These are phyloP conservation scores for Xerocomellus amylosporus DNA, from an alignment of 768 basidiomycete species.

Conservation along the genomic window DNA sequence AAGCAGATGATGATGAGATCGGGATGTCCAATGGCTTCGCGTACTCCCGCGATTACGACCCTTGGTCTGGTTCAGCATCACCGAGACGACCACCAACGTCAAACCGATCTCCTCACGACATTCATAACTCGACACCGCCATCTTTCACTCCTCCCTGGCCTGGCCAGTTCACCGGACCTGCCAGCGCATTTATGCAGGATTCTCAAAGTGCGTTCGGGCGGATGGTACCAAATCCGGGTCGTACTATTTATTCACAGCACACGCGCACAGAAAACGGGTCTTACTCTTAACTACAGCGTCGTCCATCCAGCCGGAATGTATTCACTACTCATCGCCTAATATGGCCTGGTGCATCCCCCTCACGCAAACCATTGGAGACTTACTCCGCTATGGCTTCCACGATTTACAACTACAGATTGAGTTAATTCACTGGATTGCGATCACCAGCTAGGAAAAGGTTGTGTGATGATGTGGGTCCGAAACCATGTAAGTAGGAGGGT, in stretches of 20 bases:
- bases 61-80: slow-evolving; percentile 27
- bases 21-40: slow-evolving; percentile 24
- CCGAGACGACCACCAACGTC: slow-evolving; percentile 18
- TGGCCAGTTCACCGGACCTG: slow-evolving; percentile 47
- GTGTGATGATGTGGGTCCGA: background rate
- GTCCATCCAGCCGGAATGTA: slow-evolving; percentile 18
- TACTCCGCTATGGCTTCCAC: background rate
- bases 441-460: background rate
- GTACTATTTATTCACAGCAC: slow-evolving; percentile 61
- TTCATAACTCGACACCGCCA: slow-evolving; percentile 18
- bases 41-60: slow-evolving; percentile 17
- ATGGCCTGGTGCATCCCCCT: background rate
- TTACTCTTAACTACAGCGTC: slow-evolving; percentile 20
- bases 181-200: slow-evolving; percentile 49
- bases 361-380: background rate
- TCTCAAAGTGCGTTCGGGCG: slow-evolving; percentile 40
- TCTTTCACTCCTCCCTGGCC: slow-evolving; percentile 30
- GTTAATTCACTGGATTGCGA: background rate
- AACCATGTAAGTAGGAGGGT: background rate
- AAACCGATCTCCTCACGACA: slow-evolving; percentile 22
- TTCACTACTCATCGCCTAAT: slow-evolving; percentile 23
- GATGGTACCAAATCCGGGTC: slow-evolving; percentile 48
- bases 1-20: slow-evolving; percentile 24
- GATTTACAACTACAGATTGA: background rate
- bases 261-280: slow-evolving; percentile 36